These are phyloP conservation scores for Solanum hybrid DNA, from an alignment of 305 asterid genomes.

Conservation along the genomic window DNA sequence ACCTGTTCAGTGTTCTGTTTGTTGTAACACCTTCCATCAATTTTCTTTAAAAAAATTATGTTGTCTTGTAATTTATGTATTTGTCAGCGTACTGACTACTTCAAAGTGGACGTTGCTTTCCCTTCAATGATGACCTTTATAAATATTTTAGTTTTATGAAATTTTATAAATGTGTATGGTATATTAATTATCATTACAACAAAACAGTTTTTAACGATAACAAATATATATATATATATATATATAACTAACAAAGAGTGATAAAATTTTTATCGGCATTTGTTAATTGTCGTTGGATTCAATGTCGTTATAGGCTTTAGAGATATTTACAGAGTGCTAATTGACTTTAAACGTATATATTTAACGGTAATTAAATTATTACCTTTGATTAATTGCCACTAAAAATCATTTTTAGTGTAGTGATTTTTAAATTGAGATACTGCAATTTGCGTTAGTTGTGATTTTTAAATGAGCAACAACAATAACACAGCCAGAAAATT, in stretches of 20 bases:
- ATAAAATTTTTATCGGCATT: accelerated
- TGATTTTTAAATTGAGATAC: too few species aligned
- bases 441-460: not conserved
- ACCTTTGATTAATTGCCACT: not conserved
- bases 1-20: not conserved
- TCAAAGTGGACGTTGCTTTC: not conserved
- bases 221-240: too few species aligned
- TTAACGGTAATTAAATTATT: not conserved
- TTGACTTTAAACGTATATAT: not conserved
- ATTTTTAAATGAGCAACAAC: not conserved
- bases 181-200: not conserved
- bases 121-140: not conserved
- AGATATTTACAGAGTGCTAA: not conserved
- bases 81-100: not conserved
- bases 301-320: not conserved
- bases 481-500: not conserved
- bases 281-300: not conserved
- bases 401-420: too few species aligned
- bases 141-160: not conserved
- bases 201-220: too few species aligned
- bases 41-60: not conserved
- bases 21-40: not conserved
- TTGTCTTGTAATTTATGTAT: not conserved
- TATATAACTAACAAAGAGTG: too few species aligned
- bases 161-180: not conserved